Conservation (phyloP, 2,329 filamentous ascomycete species). For the Aspergillus costaricaensis region DNA sequence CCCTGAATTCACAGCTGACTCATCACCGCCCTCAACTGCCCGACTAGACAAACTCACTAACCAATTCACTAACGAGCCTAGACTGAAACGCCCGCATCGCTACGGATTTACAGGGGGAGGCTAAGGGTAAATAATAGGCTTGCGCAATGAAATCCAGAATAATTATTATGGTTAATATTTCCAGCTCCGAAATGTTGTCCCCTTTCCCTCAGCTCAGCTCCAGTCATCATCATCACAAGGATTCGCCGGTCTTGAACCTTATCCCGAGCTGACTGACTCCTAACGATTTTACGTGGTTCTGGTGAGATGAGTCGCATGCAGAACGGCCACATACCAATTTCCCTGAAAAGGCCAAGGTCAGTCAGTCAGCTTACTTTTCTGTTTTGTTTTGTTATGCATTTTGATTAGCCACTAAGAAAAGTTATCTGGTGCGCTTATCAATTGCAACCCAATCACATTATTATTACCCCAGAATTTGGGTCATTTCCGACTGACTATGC, state of each 20-base stretch:
- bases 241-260: slow-evolving; percentile 1
- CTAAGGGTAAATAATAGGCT: not conserved
- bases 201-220: not conserved
- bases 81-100: slow-evolving; percentile 5
- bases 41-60: no score
- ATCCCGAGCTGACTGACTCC: slow-evolving; percentile 2
- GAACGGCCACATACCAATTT: not conserved
- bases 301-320: slow-evolving; percentile 9
- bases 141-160: not conserved
- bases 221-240: not conserved
- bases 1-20: not conserved
- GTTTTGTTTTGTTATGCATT: not conserved
- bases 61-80: not conserved
- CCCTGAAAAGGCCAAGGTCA: slow-evolving; percentile 8
- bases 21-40: not conserved
- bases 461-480: no score
- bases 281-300: not conserved
- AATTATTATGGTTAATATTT: not conserved
- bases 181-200: not conserved
- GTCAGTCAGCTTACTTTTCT: not conserved
- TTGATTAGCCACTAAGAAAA: not conserved
- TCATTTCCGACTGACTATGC: no score
- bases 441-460: no score
- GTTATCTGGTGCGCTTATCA: not conserved
- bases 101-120: not conserved